Evolutionary conservation across 2,329 filamentous ascomycete genomes (phyloP).

Genomic region (Dactylellina leptospora): DNA sequence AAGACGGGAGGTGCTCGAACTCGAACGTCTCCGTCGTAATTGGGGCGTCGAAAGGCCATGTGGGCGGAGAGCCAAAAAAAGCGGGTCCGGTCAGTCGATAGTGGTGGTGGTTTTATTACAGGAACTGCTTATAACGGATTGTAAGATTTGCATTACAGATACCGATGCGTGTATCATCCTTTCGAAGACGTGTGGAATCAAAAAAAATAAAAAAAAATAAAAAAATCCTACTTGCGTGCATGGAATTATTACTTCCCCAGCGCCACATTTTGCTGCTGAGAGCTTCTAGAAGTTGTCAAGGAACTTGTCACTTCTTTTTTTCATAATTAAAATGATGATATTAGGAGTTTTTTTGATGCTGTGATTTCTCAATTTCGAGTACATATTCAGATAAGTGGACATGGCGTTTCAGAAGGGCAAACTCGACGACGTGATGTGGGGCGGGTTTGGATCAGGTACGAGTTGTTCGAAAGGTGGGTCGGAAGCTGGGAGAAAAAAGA

Average conservation of each 20-base stretch:
- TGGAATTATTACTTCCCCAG: not conserved
- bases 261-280: not conserved
- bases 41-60: constrained; percentile 13
- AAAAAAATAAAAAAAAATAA: too few relatives aligned
- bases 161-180: constrained; percentile 11
- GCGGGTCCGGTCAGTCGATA: not conserved
- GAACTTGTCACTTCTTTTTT: not conserved
- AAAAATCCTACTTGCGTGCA: constrained; percentile 4
- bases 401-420: constrained; percentile 52
- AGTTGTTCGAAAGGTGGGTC: constrained; percentile 17
- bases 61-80: constrained; percentile 1
- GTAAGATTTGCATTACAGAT: constrained; percentile 16
- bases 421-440: constrained; percentile 39
- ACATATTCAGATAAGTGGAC: constrained; percentile 44
- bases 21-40: not conserved
- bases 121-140: not conserved
- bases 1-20: too few relatives aligned
- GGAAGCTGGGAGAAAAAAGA: not conserved
- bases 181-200: not conserved
- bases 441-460: constrained; percentile 22
- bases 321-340: too few relatives aligned
- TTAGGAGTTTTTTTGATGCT: not conserved
- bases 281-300: constrained; percentile 24
- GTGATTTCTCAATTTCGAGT: constrained; percentile 45
- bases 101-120: constrained; percentile 7